These are phyloP conservation scores for Sporormia fimetaria DNA, from an alignment of 495 filamentous ascomycete genomes.

Conservation along the genomic window DNA sequence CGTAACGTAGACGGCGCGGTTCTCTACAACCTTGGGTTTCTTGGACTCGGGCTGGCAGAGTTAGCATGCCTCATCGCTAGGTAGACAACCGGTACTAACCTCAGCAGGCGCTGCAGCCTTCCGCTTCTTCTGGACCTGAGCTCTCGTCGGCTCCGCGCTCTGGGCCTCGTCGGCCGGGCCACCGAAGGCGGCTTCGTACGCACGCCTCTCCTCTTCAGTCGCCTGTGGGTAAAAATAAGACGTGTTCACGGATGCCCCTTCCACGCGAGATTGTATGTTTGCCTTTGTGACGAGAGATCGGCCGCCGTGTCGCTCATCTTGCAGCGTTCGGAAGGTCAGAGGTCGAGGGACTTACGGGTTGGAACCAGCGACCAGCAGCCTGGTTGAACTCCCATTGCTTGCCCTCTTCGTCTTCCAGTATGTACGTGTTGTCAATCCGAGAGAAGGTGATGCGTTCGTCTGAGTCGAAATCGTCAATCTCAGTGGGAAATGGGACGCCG, in stretches of 20 bases:
- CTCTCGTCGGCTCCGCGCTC: neutral
- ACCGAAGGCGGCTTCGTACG: neutral
- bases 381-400: constrained; percentile 74
- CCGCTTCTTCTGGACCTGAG: constrained; percentile 1
- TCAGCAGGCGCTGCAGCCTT: neutral
- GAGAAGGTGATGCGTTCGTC: constrained; percentile 84
- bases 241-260: too few species aligned
- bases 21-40: constrained; percentile 42
- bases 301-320: constrained; percentile 1
- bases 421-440: constrained; percentile 63
- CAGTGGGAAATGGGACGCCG: constrained; percentile 13
- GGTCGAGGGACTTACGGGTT: constrained; percentile 20
- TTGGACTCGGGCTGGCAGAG: constrained; percentile 30
- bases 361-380: constrained; percentile 57
- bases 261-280: constrained; percentile 3
- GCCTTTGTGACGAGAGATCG: neutral
- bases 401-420: constrained; percentile 76
- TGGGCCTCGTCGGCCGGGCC: neutral
- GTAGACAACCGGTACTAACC: constrained; percentile 10
- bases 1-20: constrained; percentile 85
- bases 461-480: constrained; percentile 54
- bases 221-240: neutral
- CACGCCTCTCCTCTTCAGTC: neutral
- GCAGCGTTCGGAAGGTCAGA: constrained; percentile 1
- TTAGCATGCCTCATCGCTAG: constrained; percentile 16